These are phyloP conservation scores for Trametes cubensis DNA, from an alignment of 768 basidiomycete species.

Conservation along the genomic window DNA sequence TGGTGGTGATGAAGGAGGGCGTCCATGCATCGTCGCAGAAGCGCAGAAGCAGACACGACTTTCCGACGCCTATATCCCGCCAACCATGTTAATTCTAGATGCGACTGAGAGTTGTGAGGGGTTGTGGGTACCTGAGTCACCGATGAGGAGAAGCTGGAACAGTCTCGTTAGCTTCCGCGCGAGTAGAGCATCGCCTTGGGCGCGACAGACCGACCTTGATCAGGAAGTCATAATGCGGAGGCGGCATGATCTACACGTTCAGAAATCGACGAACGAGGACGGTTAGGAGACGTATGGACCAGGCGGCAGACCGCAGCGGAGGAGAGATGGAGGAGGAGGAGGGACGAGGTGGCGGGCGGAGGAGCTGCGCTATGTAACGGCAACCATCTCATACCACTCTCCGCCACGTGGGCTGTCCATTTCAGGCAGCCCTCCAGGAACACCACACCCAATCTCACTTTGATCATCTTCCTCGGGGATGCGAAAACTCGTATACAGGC, in stretches of 20 bases:
- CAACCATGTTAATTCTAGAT: not conserved
- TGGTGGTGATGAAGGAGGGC: conserved; percentile 98
- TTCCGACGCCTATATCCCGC: conserved; percentile 75
- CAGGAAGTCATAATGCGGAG: conserved; percentile 96
- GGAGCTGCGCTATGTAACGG: conserved; percentile 20
- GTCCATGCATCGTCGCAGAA: conserved; percentile 99
- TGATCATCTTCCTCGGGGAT: no score
- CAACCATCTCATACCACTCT: conserved; percentile 19
- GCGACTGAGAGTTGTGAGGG: not conserved
- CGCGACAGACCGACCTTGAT: conserved; percentile 66
- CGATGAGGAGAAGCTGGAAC: conserved; percentile 86
- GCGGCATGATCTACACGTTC: conserved; percentile 58
- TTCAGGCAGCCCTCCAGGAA: conserved; percentile 9
- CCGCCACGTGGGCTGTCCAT: conserved; percentile 16
- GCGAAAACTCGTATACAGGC: no score
- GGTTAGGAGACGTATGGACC: not conserved
- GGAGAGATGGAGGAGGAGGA: not conserved
- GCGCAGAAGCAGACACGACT: conserved; percentile 92
- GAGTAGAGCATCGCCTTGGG: not conserved
- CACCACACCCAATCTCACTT: not conserved
- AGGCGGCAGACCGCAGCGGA: not conserved
- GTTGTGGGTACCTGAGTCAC: conserved; percentile 76
- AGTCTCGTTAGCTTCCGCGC: conserved; percentile 21
- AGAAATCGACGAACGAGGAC: not conserved
- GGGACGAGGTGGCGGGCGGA: conserved; percentile 14